A percentile compares a stretch with the other conserved stretches of the same genome.
phyloP scores from a whole-genome alignment of 305 asterid genomes.

The Ilex paraguariensis region DNA sequence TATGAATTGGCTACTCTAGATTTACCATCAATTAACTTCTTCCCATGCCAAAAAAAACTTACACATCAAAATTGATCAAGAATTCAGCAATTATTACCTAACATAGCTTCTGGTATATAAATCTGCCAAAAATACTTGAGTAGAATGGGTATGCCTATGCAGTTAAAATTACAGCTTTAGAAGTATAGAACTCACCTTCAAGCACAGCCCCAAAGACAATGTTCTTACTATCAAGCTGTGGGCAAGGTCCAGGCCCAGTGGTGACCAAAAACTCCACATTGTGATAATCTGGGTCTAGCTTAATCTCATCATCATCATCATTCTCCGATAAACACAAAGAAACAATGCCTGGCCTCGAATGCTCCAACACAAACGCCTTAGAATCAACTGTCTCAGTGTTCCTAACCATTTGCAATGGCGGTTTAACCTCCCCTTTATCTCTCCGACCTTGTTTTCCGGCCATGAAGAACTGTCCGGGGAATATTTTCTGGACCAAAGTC shows the following conservation, averaged over 20 bases:
- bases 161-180: background rate
- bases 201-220: conserved; percentile 87
- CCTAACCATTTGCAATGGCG: conserved; percentile 44
- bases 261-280: conserved; percentile 92
- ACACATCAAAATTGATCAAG: no score
- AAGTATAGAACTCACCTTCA: conserved; percentile 47
- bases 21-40: no score
- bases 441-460: conserved; percentile 82
- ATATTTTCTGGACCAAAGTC: conserved; percentile 62
- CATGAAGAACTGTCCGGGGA: conserved; percentile 71
- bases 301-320: conserved; percentile 72
- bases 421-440: conserved; percentile 80
- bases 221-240: conserved; percentile 74
- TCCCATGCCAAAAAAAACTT: no score
- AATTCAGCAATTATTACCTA: no score
- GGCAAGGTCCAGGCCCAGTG: conserved; percentile 93
- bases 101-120: background rate
- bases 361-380: conserved; percentile 57
- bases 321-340: conserved; percentile 82
- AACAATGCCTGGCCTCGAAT: conserved; percentile 63
- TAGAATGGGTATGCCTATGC: background rate
- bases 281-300: conserved; percentile 63
- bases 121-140: background rate
- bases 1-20: no score
- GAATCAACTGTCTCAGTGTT: conserved; percentile 69